Conservation (phyloP, 768 basidiomycete genomes). For the Auricularia sp. region DNA sequence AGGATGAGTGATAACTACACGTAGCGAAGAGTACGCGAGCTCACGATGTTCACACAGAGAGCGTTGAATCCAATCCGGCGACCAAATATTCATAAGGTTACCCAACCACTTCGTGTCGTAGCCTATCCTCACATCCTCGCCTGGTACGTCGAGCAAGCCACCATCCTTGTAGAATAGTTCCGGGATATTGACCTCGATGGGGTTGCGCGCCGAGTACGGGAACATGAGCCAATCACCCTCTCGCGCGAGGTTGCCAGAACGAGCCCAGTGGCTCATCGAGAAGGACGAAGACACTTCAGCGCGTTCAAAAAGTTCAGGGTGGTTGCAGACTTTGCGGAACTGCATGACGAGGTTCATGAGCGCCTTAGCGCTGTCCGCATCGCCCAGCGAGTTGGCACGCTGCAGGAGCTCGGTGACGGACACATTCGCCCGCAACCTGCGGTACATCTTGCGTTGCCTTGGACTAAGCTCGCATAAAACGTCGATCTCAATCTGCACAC, state of each 20-base stretch:
- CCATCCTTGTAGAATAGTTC: slow-evolving; percentile 69
- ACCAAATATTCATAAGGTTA: slow-evolving; percentile 86
- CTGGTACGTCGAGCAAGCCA: slow-evolving; percentile 58
- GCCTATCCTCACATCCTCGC: slow-evolving; percentile 38
- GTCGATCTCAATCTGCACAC: slow-evolving; percentile 85
- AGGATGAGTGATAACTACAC: not conserved
- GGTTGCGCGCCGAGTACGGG: slow-evolving; percentile 81
- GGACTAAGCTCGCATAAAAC: slow-evolving; percentile 90
- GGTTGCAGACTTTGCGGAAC: slow-evolving; percentile 98
- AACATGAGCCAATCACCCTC: slow-evolving; percentile 79
- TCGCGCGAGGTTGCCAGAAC: slow-evolving; percentile 69
- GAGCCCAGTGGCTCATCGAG: slow-evolving; percentile 76
- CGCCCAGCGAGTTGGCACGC: slow-evolving; percentile 85
- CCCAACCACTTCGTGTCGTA: slow-evolving; percentile 45
- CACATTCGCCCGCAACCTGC: slow-evolving; percentile 81
- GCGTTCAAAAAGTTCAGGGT: slow-evolving; percentile 94
- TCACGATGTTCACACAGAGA: slow-evolving; percentile 60
- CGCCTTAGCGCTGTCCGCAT: slow-evolving; percentile 84
- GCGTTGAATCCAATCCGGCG: slow-evolving; percentile 63
- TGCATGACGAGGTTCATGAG: slow-evolving; percentile 99
- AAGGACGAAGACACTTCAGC: slow-evolving; percentile 92
- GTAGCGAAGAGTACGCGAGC: slow-evolving; percentile 10
- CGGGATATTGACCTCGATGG: slow-evolving; percentile 73
- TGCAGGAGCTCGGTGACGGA: slow-evolving; percentile 90
- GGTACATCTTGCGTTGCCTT: slow-evolving; percentile 83